Base-by-base conservation (phyloP, 2,329 filamentous ascomycete species). In the Ceratocystis cacaofunesta region DNA sequence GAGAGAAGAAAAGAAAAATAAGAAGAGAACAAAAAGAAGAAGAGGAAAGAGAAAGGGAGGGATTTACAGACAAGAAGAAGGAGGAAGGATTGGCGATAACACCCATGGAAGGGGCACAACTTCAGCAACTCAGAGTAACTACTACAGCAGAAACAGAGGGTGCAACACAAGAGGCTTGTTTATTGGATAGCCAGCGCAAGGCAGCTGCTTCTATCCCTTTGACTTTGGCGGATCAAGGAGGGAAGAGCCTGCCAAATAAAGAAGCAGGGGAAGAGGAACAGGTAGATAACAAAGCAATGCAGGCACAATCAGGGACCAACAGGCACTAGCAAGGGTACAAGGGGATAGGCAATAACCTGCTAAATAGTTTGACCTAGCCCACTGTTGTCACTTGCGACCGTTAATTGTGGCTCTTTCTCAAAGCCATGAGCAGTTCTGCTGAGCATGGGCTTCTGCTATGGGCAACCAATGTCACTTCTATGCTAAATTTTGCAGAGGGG, bases 41-140 rank as follows among this genome's bases (percentile, higher is more conserved):
- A 70, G 69, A 69, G 67, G 69, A 67, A 70, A 65, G 65, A 69
- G 67, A 68, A 70, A 69, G 62, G 64, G 65, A 63, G 12, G 61
- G 44, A 44, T 46, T 62, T 41, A 22, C 61, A 62, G 52, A 30
- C 19, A 63, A 66, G 61, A 57, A 41, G 61, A 64, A 66, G 66
- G 41, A 60, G 67, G 65, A 64, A 67, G 68, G 64, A 60, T 63
- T 32, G 43, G 43, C 60, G 61, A 62, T 62, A 58, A 17, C 55
- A 58, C 22, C 55, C 55, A 58, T 58, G 60, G 60, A 62, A 62
- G 61, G 61, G 61, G 61, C 61, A n/a, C 22, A 25, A 55, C 50
- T 15, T 12, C 22, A 25, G 25, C 50, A 55, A 25, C 19, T 22
- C 3, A 44, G 28, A 62, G 44, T 7, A 62, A 25, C 25, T 62